These are phyloP conservation scores for Mortierella sp. DNA, from an alignment of 371 early-diverging fungal genomes.

Conservation along the genomic window DNA sequence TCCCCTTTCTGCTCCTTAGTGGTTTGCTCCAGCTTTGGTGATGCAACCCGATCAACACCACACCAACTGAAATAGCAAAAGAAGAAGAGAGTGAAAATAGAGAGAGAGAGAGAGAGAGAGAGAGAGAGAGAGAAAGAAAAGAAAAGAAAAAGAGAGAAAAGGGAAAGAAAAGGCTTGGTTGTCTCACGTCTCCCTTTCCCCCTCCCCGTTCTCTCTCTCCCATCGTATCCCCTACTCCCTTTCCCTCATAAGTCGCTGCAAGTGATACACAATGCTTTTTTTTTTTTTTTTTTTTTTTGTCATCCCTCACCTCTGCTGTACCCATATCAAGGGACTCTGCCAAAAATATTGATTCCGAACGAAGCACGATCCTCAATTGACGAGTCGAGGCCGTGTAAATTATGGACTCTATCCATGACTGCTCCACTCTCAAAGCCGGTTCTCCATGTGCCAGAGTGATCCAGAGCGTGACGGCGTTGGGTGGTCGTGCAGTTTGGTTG, in stretches of 20 bases:
- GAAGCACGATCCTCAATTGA: constrained; percentile 7
- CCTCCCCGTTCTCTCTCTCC: not conserved
- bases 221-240: too few species aligned
- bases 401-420: not conserved
- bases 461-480: constrained; percentile 5
- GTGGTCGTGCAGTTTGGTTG: not conserved
- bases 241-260: not conserved
- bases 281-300: not conserved
- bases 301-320: not conserved
- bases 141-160: not conserved
- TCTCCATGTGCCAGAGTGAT: constrained; percentile 1
- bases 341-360: not conserved
- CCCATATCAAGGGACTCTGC: not conserved
- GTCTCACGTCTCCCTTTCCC: not conserved
- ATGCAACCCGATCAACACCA: not conserved
- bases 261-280: not conserved
- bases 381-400: constrained; percentile 6
- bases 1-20: too few species aligned
- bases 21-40: too few species aligned
- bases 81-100: not conserved
- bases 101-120: constrained; percentile 1
- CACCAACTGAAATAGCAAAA: not conserved
- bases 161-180: not conserved
- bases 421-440: constrained; percentile 5
- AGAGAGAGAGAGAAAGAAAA: too few species aligned